Evolutionary conservation across 306 rosid species (phyloP).

Genomic region (Prunus mume): DNA sequence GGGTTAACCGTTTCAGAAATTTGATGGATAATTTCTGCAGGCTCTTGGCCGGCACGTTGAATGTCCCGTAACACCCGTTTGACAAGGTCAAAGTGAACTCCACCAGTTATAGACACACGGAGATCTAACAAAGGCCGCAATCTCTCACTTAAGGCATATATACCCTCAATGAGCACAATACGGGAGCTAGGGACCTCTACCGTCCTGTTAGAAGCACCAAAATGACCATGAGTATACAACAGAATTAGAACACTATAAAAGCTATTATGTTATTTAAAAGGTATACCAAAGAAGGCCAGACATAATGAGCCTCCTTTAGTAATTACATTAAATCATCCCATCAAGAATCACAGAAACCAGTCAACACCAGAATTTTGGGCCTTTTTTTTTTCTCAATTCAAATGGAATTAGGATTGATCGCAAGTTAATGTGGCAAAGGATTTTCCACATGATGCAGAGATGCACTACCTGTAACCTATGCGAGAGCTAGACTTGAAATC

Average conservation of each 20-base stretch:
- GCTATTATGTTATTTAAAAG: neutral
- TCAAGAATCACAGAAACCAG: neutral
- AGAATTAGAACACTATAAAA: neutral
- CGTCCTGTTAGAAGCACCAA: conserved; percentile 53
- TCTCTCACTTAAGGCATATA: conserved; percentile 86
- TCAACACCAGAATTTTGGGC: neutral
- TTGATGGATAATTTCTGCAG: conserved; percentile 97
- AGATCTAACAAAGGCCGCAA: conserved; percentile 90
- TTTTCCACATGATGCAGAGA: conserved; percentile 19
- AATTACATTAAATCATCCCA: neutral
- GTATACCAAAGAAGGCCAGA: neutral
- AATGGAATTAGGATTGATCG: neutral
- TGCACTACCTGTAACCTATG: conserved; percentile 75
- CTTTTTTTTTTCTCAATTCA: neutral
- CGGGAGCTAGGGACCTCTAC: conserved; percentile 89
- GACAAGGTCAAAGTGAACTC: conserved; percentile 97
- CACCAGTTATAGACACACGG: conserved; percentile 95
- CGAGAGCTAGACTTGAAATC: conserved; percentile 96
- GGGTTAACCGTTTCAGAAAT: conserved; percentile 91
- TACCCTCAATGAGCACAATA: conserved; percentile 85
- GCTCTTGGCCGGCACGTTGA: conserved; percentile 97
- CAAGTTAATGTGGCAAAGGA: neutral
- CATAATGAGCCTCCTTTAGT: neutral
- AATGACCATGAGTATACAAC: conserved; percentile 7
- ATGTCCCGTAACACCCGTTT: conserved; percentile 96